phyloP scores from a whole-genome alignment of 495 filamentous ascomycete genomes.

The Penicillium bialowiezense region DNA sequence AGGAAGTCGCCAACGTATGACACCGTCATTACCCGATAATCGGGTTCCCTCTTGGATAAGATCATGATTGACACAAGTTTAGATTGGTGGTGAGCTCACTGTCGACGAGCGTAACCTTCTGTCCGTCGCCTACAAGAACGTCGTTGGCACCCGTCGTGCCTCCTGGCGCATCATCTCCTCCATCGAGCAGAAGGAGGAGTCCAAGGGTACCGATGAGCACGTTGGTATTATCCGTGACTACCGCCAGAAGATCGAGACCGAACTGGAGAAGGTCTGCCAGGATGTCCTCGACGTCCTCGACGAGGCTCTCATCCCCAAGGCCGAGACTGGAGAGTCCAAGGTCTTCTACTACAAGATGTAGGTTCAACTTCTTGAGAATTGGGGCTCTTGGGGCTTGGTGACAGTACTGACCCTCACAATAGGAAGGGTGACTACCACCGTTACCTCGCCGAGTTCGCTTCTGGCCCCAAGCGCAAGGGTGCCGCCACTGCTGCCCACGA shows the following conservation, averaged over 20 bases:
- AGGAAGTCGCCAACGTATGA: slow-evolving; percentile 95
- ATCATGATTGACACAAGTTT: slow-evolving; percentile 33
- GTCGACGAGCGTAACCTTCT: slow-evolving; percentile 99
- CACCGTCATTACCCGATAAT: slow-evolving; percentile 4
- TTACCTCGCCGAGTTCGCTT: slow-evolving; percentile 98
- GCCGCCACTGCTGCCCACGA: slow-evolving; percentile 96
- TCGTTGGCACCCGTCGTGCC: slow-evolving; percentile 96
- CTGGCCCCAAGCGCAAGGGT: slow-evolving; percentile 97
- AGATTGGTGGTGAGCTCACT: slow-evolving; percentile 84
- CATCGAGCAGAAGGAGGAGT: slow-evolving; percentile 99
- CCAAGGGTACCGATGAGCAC: slow-evolving; percentile 98
- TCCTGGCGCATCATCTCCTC: slow-evolving; percentile 99
- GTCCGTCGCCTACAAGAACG: slow-evolving; percentile 99
- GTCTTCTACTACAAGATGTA: slow-evolving; percentile 99
- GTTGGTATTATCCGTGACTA: slow-evolving; percentile 94
- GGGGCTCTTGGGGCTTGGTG: background rate
- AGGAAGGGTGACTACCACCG: slow-evolving; percentile 99
- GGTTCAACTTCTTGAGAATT: slow-evolving; percentile 24
- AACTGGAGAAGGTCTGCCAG: slow-evolving; percentile 97
- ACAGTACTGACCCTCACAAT: slow-evolving; percentile 16
- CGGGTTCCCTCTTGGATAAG: background rate
- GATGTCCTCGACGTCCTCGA: slow-evolving; percentile 97
- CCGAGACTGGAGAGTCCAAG: slow-evolving; percentile 97
- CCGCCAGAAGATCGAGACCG: slow-evolving; percentile 97
- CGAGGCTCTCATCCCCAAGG: slow-evolving; percentile 93